Percentiles rank a stretch among this genome's conserved stretches.
These are phyloP conservation scores for Fomitopsis serialis DNA, from an alignment of 768 basidiomycete genomes.

Conservation along the genomic window DNA sequence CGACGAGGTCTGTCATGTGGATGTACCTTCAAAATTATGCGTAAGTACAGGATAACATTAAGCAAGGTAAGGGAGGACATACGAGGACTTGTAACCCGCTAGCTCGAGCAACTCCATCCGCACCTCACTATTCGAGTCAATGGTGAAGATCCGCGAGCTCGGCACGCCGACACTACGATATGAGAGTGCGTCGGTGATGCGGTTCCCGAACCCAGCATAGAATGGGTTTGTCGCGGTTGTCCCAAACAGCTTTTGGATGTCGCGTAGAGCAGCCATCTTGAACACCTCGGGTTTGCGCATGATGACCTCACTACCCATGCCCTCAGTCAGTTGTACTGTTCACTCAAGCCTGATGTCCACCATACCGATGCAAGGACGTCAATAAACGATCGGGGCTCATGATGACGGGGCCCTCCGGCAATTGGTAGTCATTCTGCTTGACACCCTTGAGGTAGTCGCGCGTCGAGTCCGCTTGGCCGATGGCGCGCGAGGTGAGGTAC, in stretches of 20 bases:
- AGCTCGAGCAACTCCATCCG: conserved; percentile 96
- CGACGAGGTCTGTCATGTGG: conserved; percentile 98
- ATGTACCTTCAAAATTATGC: conserved; percentile 62
- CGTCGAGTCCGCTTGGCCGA: conserved; percentile 97
- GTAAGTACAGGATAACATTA: neutral
- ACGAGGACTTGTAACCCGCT: conserved; percentile 96
- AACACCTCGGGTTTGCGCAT: conserved; percentile 99
- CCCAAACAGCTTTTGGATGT: conserved; percentile 89
- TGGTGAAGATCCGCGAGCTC: conserved; percentile 93
- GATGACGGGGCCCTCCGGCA: conserved; percentile 98
- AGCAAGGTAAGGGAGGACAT: conserved; percentile 1
- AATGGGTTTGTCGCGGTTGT: conserved; percentile 70
- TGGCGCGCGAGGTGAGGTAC: conserved; percentile 95
- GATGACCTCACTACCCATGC: conserved; percentile 79
- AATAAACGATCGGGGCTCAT: conserved; percentile 97
- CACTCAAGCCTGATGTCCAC: neutral
- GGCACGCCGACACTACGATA: conserved; percentile 95
- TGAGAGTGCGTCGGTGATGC: conserved; percentile 97
- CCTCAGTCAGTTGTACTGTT: neutral
- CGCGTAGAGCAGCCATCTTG: conserved; percentile 98
- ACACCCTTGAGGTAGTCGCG: conserved; percentile 91
- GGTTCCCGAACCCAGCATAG: conserved; percentile 96
- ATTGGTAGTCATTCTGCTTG: conserved; percentile 90
- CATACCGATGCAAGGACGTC: conserved; percentile 88
- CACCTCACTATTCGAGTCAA: conserved; percentile 90